A percentile compares a stretch with the other conserved stretches of the same genome.
phyloP scores from a whole-genome alignment of 2,329 filamentous ascomycete genomes.

The Aspergillus sojae region DNA sequence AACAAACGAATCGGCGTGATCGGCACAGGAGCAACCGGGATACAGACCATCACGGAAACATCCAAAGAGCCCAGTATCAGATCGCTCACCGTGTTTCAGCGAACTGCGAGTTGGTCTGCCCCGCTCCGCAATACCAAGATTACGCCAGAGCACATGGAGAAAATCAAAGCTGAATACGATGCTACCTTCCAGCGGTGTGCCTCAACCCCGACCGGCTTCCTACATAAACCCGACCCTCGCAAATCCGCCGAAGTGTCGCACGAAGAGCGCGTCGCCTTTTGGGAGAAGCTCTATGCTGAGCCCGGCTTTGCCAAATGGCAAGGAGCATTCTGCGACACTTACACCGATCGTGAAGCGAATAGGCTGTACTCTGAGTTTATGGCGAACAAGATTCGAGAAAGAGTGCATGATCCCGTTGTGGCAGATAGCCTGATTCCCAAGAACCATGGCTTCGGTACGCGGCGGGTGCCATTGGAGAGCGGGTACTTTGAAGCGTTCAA shows the following conservation, averaged over 20 bases:
- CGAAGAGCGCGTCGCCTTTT: conserved; percentile 17
- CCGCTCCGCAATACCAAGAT: conserved; percentile 27
- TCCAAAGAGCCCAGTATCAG: conserved; percentile 17
- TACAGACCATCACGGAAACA: conserved; percentile 36
- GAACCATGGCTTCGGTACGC: conserved; percentile 59
- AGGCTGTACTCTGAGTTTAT: conserved; percentile 59
- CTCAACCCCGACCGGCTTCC: conserved; percentile 16
- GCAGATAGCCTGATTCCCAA: conserved; percentile 57
- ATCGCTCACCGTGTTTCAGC: conserved; percentile 26
- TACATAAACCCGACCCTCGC: conserved; percentile 9
- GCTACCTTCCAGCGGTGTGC: conserved; percentile 20
- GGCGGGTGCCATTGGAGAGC: conserved; percentile 54
- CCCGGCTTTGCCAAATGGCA: conserved; percentile 26
- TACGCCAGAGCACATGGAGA: conserved; percentile 19
- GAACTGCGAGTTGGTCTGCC: conserved; percentile 28
- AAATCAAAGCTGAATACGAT: conserved; percentile 14
- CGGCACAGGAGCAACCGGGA: conserved; percentile 46
- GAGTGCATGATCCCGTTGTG: conserved; percentile 55
- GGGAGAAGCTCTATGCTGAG: conserved; percentile 19
- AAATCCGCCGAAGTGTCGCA: conserved; percentile 11
- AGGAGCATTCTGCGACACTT: conserved; percentile 54
- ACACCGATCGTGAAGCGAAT: conserved; percentile 53
- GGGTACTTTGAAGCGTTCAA: conserved; percentile 57
- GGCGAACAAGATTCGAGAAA: conserved; percentile 54
- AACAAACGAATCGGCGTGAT: conserved; percentile 46